Base-by-base conservation (phyloP, 148 eudicot genomes). In the Rhododendron kiyosumense region DNA sequence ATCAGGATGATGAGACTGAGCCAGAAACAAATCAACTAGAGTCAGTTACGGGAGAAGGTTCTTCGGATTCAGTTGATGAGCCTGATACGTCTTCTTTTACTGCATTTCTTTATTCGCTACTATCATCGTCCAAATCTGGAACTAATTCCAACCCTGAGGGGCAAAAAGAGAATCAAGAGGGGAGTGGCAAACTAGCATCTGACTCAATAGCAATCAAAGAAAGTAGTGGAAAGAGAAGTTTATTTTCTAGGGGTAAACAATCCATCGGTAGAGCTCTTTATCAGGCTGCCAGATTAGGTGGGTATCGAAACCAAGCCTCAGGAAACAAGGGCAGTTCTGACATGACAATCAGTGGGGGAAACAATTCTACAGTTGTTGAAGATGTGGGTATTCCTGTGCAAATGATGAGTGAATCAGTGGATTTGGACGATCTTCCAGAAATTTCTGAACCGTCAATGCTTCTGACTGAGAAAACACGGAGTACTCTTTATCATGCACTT, bases 31-130 rank as follows among this genome's bases (percentile, higher is more conserved):
- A 87, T 85, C 86, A 92, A 71, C 83, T 45, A 61, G 92, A 90
- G 74, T 84, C 93, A 52, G 86, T 69, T 87, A 59, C 90, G 59
- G 94, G 93, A 85, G 98, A 93, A 79, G 87, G 87, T 69, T 83
- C 91, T 61, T 85, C 52, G 71, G 89, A 80, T 77, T 87, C 92
- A 79, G 90, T 82, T 52, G 93, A 90, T 5, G 99, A 96, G 84
- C 99, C 99, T 17, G 99, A 97, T 91, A 97, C 99, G 28, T 95
- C 99, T 76, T 97, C 99, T 45, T 96, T 96, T 83, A 80, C 97
- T 30, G 99, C 99, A 51, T 97, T 97, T 83, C 90, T 97, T 3
- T 91, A 88, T 86, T 93, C 98, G 30, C 84, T 97, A 9, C 69
- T 97, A 65, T 88, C 94, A 52, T 76, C 91, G 14, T 84, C 93